Evolutionary conservation across 805 yeast genomes (phyloP).

Genomic region (Sugiyamaella marilandica): DNA sequence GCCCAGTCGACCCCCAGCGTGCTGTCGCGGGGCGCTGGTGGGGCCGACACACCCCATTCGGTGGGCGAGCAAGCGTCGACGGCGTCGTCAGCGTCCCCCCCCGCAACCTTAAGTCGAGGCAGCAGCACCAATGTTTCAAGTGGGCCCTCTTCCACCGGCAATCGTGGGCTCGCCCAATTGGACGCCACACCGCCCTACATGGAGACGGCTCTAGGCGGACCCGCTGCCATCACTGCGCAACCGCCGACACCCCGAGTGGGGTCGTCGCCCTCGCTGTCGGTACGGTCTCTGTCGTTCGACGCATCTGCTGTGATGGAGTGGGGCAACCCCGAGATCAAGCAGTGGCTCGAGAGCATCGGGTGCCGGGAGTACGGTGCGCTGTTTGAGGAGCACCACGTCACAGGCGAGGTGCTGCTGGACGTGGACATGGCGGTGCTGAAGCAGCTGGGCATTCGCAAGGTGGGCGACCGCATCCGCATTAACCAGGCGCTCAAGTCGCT

Average conservation of each 20-base stretch:
- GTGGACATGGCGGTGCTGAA: conserved; percentile 60
- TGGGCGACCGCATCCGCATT: conserved; percentile 79
- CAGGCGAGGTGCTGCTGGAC: conserved; percentile 52
- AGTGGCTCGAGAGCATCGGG: conserved; percentile 31
- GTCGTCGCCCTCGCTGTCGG: not conserved
- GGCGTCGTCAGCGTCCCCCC: not conserved
- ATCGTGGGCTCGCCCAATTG: not conserved
- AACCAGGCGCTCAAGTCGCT: conserved; percentile 52
- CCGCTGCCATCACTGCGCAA: not conserved
- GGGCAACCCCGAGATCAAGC: conserved; percentile 27
- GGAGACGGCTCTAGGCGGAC: not conserved
- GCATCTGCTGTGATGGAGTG: conserved; percentile 17
- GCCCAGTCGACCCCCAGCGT: not conserved
- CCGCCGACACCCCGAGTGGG: not conserved
- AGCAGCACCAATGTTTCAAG: not conserved
- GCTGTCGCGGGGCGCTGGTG: not conserved
- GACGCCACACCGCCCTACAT: not conserved
- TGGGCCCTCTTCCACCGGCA: not conserved
- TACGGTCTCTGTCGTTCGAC: not conserved
- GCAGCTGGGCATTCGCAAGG: conserved; percentile 66
- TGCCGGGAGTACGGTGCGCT: conserved; percentile 27
- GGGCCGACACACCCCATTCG: not conserved
- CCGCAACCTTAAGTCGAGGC: not conserved
- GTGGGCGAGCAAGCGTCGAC: too few species aligned
- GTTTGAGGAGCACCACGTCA: conserved; percentile 46